Percentiles rank a stretch among this genome's conserved stretches.
Conservation (phyloP, 2,329 filamentous ascomycete genomes). For the Epichloe sibirici region DNA sequence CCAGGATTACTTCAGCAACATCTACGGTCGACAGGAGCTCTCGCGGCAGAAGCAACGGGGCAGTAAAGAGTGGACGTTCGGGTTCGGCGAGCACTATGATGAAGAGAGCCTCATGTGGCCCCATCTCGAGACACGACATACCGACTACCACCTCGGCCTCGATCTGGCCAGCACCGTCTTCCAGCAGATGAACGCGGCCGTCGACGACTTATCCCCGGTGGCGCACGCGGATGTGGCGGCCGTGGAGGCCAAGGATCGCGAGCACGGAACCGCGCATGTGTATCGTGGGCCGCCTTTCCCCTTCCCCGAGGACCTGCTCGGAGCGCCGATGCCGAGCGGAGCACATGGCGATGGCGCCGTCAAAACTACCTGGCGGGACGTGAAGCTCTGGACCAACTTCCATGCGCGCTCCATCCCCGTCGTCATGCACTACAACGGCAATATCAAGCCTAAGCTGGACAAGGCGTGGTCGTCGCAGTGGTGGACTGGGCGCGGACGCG, state of each 20-base stretch:
- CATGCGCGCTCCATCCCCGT: neutral
- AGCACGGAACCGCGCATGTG: neutral
- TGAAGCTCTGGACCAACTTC: neutral
- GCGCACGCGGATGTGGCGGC: neutral
- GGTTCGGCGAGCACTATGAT: neutral
- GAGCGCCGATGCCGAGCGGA: neutral
- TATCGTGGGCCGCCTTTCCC: neutral
- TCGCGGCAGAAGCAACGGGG: neutral
- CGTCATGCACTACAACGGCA: neutral
- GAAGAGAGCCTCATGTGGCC: neutral
- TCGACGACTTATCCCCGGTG: neutral
- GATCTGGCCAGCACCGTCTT: neutral
- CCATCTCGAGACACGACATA: neutral
- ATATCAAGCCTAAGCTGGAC: neutral
- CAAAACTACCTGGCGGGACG: neutral
- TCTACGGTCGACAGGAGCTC: neutral
- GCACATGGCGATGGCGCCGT: neutral
- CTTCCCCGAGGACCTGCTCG: neutral
- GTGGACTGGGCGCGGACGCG: neutral
- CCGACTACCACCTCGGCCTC: neutral
- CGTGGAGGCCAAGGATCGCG: neutral
- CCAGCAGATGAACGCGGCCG: neutral
- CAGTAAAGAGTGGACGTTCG: neutral
- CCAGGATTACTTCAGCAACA: neutral
- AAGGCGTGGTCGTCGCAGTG: neutral